Evolutionary conservation across 1,284 basidiomycete genomes (phyloP).

Genomic region (Trichosporon asahii): DNA sequence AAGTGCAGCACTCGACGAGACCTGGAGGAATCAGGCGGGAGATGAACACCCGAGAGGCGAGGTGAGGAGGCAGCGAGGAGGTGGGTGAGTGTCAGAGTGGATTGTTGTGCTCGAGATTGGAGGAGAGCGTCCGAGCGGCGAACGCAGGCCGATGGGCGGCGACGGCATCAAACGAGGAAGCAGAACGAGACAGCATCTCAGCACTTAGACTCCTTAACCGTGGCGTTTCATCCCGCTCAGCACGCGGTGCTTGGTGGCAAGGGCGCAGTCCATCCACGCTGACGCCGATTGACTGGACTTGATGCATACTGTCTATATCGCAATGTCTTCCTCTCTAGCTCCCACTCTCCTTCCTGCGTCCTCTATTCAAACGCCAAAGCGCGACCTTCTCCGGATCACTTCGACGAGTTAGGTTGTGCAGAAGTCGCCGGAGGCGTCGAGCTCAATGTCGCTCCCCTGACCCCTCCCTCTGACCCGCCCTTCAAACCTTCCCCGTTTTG

Average conservation of each 20-base stretch:
- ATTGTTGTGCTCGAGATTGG: neutral
- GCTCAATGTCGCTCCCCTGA: no score
- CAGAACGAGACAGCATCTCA: neutral
- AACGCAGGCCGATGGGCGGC: neutral
- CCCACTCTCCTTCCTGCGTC: neutral
- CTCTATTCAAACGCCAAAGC: neutral
- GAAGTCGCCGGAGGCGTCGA: neutral
- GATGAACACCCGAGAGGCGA: neutral
- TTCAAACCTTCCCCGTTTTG: neutral
- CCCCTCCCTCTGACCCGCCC: neutral
- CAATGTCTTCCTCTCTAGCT: neutral
- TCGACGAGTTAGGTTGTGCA: neutral
- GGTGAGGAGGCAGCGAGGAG: neutral
- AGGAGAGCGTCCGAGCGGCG: neutral
- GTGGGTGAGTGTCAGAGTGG: neutral
- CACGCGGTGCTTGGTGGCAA: neutral
- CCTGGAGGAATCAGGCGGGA: neutral
- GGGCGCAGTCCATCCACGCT: neutral
- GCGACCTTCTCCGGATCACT: neutral
- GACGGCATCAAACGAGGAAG: conserved; percentile 4
- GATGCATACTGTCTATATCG: no score
- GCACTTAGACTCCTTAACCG: neutral
- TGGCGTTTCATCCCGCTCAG: neutral
- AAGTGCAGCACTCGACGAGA: neutral
- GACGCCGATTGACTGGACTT: neutral